phyloP scores from a whole-genome alignment of 306 rosid genomes.

The Gastrolobium bilobum region DNA sequence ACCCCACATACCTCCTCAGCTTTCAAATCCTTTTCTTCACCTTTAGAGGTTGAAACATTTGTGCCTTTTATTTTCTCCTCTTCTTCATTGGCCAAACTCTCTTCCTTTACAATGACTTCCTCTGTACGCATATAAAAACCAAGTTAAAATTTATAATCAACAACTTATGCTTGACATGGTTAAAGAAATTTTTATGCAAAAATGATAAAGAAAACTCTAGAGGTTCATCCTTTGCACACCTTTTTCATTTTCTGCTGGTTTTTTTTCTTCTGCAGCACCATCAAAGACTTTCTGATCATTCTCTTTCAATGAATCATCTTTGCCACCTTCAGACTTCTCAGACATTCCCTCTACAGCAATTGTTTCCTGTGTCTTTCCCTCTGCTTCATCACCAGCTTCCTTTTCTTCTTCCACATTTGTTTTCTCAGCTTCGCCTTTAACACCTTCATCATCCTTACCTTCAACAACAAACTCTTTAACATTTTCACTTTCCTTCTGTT shows the following conservation, averaged over 20 bases:
- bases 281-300: slow-evolving; percentile 41
- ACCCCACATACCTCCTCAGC: slow-evolving; percentile 42
- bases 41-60: slow-evolving; percentile 41
- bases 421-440: slow-evolving; percentile 36
- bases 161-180: background rate
- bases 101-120: slow-evolving; percentile 42
- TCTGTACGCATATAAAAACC: slow-evolving; percentile 36
- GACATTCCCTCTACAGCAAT: slow-evolving; percentile 47
- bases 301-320: slow-evolving; percentile 40
- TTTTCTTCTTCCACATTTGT: slow-evolving; percentile 26
- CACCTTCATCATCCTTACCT: slow-evolving; percentile 28
- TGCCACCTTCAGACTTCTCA: slow-evolving; percentile 48
- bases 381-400: slow-evolving; percentile 25
- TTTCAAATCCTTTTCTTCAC: slow-evolving; percentile 45
- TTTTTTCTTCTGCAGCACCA: slow-evolving; percentile 7
- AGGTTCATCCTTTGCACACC: slow-evolving; percentile 42
- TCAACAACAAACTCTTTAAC: slow-evolving; percentile 28
- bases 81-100: slow-evolving; percentile 42
- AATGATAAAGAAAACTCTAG: background rate
- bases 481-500: slow-evolving; percentile 40
- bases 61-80: slow-evolving; percentile 13
- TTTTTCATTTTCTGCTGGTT: slow-evolving; percentile 40
- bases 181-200: background rate
- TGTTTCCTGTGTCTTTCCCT: slow-evolving; percentile 43
- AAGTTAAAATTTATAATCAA: background rate